phyloP scores from a whole-genome alignment of 2,329 filamentous ascomycete species.

The Harringtonia aguacate region DNA sequence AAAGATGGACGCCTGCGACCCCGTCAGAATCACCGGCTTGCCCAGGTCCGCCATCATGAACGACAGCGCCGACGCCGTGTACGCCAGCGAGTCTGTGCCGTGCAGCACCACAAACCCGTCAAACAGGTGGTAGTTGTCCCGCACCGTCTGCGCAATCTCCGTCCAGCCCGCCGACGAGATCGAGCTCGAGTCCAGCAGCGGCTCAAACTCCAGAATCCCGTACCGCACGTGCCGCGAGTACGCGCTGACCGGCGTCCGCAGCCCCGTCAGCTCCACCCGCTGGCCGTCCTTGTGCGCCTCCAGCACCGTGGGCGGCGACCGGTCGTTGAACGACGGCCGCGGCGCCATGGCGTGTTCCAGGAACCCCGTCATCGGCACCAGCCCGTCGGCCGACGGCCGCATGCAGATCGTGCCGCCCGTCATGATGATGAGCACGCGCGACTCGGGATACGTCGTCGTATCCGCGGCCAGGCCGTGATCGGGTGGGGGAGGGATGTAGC shows the following conservation, averaged over 20 bases:
- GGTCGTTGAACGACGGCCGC: conserved; percentile 77
- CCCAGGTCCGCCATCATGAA: conserved; percentile 90
- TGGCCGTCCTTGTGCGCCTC: conserved; percentile 40
- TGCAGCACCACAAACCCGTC: conserved; percentile 88
- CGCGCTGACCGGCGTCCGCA: conserved; percentile 70
- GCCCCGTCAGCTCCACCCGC: conserved; percentile 46
- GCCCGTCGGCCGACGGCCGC: conserved; percentile 68
- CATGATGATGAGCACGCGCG: conserved; percentile 79
- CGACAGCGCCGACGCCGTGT: conserved; percentile 80
- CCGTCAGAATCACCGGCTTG: conserved; percentile 83
- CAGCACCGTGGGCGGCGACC: conserved; percentile 38
- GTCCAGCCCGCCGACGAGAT: conserved; percentile 83
- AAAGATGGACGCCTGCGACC: conserved; percentile 76
- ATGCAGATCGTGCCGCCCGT: conserved; percentile 89
- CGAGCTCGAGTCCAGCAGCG: conserved; percentile 78
- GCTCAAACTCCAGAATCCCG: conserved; percentile 72
- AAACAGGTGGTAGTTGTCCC: conserved; percentile 77
- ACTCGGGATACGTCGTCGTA: conserved; percentile 47
- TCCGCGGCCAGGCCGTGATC: no score
- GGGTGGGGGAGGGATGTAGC: not conserved
- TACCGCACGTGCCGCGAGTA: conserved; percentile 78
- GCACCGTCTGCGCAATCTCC: conserved; percentile 68
- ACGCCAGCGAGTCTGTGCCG: conserved; percentile 81
- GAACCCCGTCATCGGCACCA: conserved; percentile 72
- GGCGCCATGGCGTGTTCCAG: conserved; percentile 73